Evolutionary conservation across 495 filamentous ascomycete genomes (phyloP), one percentile per base, ranked within the genome.

Genomic region (Recurvomyces mirabilis): DNA sequence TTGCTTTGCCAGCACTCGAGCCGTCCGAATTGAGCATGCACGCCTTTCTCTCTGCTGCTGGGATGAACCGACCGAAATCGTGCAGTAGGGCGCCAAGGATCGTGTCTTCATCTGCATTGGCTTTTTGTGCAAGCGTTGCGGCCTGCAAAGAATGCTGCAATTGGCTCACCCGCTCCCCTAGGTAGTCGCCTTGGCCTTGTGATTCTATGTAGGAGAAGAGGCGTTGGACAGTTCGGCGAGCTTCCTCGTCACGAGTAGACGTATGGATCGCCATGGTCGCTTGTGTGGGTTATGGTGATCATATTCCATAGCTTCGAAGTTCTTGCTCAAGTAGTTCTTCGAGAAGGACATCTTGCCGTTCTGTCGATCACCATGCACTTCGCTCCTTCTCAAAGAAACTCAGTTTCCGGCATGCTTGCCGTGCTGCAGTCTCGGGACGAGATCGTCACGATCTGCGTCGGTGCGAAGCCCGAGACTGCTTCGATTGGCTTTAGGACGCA

Each of bases 61-160:
- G 42, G 42, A 46, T 46, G 42, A 46, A 37, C 9, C 32, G 31
- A n/a, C 42, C 42, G 42, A 46, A 30, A 38, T 46, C 42, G 33
- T 46, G 42, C 9, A 46, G 42, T 12, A 46, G 22, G 13, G 42
- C 30, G 17, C 32, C 42, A 13, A 38, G 34, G 5, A 46, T 22
- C 2, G 23, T 38, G 5, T 46, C 42, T 3, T 46, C 22, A 21
- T 46, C 42, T 17, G 42, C 42, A 9, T 25, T 32, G 23, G 42
- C 42, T 28, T 46, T 30, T 21, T 46, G 29, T 3, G 42, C 42
- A 7, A 46, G 19, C 2, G 33, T 38, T 5, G 31, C 42, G 3
- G 31, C 20, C 20, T 46, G 42, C 7, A 46, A 9, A 4, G 42
- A 46, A 21, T 46, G 42, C 21, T 46, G 42, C 10, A 46, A 14